These are phyloP conservation scores for Quercus parvula DNA, from an alignment of 306 rosid species.

Conservation along the genomic window DNA sequence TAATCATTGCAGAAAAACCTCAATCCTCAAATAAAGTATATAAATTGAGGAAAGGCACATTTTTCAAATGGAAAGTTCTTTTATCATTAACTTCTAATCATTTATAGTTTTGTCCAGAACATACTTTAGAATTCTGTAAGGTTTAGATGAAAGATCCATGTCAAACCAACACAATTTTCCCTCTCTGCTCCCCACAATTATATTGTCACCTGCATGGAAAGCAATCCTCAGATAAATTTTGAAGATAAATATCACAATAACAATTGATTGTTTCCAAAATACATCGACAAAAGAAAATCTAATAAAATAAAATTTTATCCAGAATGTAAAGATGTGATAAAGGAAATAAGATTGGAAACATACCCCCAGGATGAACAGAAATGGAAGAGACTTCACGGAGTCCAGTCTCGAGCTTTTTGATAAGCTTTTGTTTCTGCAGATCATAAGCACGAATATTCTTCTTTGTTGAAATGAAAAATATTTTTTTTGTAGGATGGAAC, in stretches of 20 bases:
- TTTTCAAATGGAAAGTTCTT: background rate
- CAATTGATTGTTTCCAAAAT: background rate
- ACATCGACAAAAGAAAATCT: background rate
- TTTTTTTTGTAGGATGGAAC: constrained; percentile 81
- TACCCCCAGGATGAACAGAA: constrained; percentile 93
- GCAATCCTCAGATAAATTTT: background rate
- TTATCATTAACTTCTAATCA: background rate
- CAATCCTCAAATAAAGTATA: background rate
- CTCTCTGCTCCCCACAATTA: constrained; percentile 95
- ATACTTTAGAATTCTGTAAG: constrained; percentile 69
- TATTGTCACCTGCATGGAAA: constrained; percentile 74
- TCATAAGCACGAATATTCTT: constrained; percentile 74
- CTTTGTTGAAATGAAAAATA: constrained; percentile 77
- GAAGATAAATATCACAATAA: background rate
- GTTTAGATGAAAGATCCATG: constrained; percentile 92
- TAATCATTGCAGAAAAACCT: background rate
- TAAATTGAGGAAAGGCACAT: background rate
- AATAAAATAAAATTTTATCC: background rate
- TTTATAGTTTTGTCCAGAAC: constrained; percentile 4
- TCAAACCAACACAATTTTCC: constrained; percentile 98
- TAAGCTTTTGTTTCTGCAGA: constrained; percentile 52
- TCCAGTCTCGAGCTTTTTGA: constrained; percentile 83
- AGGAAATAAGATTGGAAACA: constrained; percentile 3
- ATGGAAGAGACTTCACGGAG: constrained; percentile 84
- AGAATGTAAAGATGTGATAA: background rate